Base-by-base conservation (phyloP, 2,329 filamentous ascomycete genomes). In the Fusarium continuum region DNA sequence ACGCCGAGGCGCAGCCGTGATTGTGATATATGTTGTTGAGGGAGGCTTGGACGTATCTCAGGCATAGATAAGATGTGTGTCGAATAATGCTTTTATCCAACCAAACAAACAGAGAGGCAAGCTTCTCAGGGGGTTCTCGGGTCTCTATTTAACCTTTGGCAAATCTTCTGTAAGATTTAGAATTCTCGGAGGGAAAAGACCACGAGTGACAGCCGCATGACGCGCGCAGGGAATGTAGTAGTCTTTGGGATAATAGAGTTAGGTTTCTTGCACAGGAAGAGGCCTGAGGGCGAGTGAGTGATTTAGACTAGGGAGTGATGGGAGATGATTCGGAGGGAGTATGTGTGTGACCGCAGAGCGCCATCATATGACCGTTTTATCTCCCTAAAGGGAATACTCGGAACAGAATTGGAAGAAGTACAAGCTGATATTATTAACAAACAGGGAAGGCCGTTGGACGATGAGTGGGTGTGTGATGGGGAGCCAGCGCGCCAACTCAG, bases 361-460 rank as follows among this genome's bases (percentile, higher is more conserved):
- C 52, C 62, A 55, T 66, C 62, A 65, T 46, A 65, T 65, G 62
- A 65, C 57, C 40, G 34, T 58, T 62, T 51, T 32, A 31, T 57
- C 53, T 50, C 44, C 34, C 40, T 34, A 58, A 63, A 53, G 46
- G 53, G 43, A 63, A 58, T 31, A 54, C 50, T 65, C 46, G 61
- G 51, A 48, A 45, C 22, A 44, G 51, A 58, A 53, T 46, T 61
- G 45, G 47, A 62, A 52, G 56, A 57, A 48, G 38, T 32, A 47
- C 59, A 64, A 60, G 28, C n/a, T 31, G 44, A 60, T 43, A 26
- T 25, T 38, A 11, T 29, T 39, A 16, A 50, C 44, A 29, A 56
- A 46, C 39, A 49, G 36, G 47, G 23, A 44, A 52, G 36, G 31
- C 44, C 35, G 39, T 59, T 49, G 45, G 29, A 36, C 14, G 28